Conservation (phyloP, 1,139 yeast genomes). For the Zygotorulaspora mrakii region DNA sequence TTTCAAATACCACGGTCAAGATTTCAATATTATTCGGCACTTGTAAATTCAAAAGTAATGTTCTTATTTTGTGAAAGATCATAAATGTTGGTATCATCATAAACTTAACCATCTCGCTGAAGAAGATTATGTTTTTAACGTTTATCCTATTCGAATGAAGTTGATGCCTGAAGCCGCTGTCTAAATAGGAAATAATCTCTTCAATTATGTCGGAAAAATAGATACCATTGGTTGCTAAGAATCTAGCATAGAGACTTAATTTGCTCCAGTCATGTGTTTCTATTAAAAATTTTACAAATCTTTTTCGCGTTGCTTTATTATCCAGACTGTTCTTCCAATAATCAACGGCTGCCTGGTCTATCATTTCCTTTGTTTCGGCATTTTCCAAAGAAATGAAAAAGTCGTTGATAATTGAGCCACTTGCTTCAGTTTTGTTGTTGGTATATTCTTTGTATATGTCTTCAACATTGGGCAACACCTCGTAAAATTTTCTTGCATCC, state of each 20-base stretch:
- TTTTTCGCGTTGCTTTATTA: constrained; percentile 69
- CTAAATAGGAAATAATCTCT: constrained; percentile 55
- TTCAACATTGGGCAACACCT: constrained; percentile 41
- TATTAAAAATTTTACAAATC: constrained; percentile 55
- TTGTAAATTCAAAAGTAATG: constrained; percentile 51
- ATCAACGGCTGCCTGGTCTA: constrained; percentile 55
- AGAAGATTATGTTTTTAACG: constrained; percentile 57
- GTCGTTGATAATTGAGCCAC: constrained; percentile 46
- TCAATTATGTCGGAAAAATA: constrained; percentile 51
- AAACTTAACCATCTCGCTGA: constrained; percentile 75
- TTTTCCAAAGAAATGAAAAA: constrained; percentile 48
- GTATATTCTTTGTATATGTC: constrained; percentile 17
- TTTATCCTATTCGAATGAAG: constrained; percentile 51
- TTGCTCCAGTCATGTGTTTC: constrained; percentile 45
- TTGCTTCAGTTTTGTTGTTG: constrained; percentile 23
- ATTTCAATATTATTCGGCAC: constrained; percentile 61
- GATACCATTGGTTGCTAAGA: constrained; percentile 56
- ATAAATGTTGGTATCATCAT: constrained; percentile 67
- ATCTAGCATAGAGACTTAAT: constrained; percentile 54
- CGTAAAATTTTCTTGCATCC: constrained; percentile 62
- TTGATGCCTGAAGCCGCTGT: constrained; percentile 58
- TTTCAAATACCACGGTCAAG: constrained; percentile 63
- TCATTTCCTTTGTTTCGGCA: constrained; percentile 45
- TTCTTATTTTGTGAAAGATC: constrained; percentile 66
- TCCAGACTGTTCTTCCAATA: constrained; percentile 53